Evolutionary conservation across 495 filamentous ascomycete species (phyloP), one percentile per base, ranked within the genome.

Genomic region (Letharia columbiana): DNA sequence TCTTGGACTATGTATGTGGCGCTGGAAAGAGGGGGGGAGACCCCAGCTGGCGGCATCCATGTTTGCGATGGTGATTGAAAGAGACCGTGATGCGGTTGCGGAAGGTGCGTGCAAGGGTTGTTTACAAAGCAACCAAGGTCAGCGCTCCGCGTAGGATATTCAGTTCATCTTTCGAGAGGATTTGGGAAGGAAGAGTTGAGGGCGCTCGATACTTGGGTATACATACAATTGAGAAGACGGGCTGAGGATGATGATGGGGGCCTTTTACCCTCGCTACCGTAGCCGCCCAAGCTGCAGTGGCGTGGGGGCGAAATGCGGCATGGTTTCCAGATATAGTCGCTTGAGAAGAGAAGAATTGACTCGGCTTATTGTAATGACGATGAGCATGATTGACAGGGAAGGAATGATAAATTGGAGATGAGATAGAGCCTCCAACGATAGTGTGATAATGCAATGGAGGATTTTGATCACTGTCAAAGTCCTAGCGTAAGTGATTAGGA

Each of bases 301-400:
- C 11, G 57, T 60, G 57, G 57, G 57, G 57, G 57, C 57, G 33
- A n/a, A 60, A 42, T 11, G 40, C 40, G 40, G 40, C 40, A 42
- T 13, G 40, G 40, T 2, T 42, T 9, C 40, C 40, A 12, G 40
- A 42, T 42, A 11, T 42, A 10, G 40, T 37, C 37, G 37, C 37
- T 7, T 37, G 37, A 37, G 37, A 37, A 3, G 37, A 37, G 37
- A 37, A 37, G 37, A 37, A 37, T 37, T 3, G 7, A 37, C 37
- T 37, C 37, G 7, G 37, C 37, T 37, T 37, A 7, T 37, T 37
- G 37, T 37, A 37, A 37, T 37, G 37, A 37, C 37, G 37, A 37
- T 7, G 4, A 37, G 37, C 37, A 37, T 37, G 37, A 37, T 37
- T 37, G 37, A 37, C 37, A 37, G n/a, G n/a, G n/a, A n/a, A n/a